phyloP scores from a whole-genome alignment of 306 rosid species.

The Quillaja saponaria region DNA sequence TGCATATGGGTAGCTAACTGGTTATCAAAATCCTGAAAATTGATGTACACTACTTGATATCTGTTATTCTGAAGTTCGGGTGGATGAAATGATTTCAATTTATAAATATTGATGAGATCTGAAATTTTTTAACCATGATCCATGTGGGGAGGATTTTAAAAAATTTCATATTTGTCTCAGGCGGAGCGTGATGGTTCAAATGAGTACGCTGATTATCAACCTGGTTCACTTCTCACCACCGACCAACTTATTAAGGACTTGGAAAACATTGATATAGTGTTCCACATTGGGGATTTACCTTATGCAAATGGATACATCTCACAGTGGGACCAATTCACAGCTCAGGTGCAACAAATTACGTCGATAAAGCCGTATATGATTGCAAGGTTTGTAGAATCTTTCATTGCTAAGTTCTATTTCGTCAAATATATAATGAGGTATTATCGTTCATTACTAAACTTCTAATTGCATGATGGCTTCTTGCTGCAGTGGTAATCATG shows the following conservation, averaged over 20 bases:
- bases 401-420: constrained; percentile 22
- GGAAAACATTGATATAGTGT: constrained; percentile 69
- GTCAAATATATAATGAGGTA: not conserved
- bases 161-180: constrained; percentile 40
- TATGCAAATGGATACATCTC: constrained; percentile 91
- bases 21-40: not conserved
- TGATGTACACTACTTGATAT: not conserved
- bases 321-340: constrained; percentile 94
- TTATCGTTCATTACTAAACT: not conserved
- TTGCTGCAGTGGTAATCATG: constrained; percentile 79
- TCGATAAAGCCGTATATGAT: constrained; percentile 82
- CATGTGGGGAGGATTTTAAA: too few species aligned
- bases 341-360: constrained; percentile 93
- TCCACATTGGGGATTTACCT: constrained; percentile 82
- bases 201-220: constrained; percentile 76
- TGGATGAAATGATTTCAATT: not conserved
- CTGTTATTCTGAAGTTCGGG: not conserved
- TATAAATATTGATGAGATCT: not conserved
- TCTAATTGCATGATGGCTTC: constrained; percentile 28
- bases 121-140: not conserved
- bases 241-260: constrained; percentile 76
- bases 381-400: constrained; percentile 64
- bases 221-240: constrained; percentile 81
- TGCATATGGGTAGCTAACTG: not conserved
- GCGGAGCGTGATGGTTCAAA: constrained; percentile 92